A percentile compares a stretch with the other conserved stretches of the same genome.
These are phyloP conservation scores for Globisporangium cystogenes DNA, from an alignment of 352 stramenopile species.

Conservation along the genomic window DNA sequence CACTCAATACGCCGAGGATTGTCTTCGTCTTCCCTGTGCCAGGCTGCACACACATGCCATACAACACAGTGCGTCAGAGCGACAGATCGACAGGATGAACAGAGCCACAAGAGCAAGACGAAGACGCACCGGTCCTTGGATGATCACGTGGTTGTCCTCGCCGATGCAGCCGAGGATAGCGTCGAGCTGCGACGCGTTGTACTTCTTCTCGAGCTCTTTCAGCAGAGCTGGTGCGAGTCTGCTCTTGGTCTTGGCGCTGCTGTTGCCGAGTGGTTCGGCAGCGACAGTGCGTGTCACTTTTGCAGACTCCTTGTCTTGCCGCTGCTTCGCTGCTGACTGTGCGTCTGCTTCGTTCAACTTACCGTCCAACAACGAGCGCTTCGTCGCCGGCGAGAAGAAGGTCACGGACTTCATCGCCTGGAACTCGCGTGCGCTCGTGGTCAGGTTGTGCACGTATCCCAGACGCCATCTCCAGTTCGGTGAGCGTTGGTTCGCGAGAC, in stretches of 20 bases:
- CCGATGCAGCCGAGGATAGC: conserved; percentile 66
- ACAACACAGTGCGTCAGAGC: not conserved
- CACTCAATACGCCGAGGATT: conserved; percentile 65
- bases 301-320: not conserved
- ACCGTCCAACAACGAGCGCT: conserved; percentile 41
- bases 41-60: conserved; percentile 25
- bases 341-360: conserved; percentile 22
- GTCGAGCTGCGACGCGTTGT: conserved; percentile 69
- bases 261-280: not conserved
- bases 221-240: conserved; percentile 39
- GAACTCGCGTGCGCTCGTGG: conserved; percentile 74
- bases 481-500: conserved; percentile 54
- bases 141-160: conserved; percentile 59
- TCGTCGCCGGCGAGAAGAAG: conserved; percentile 46
- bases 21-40: conserved; percentile 84
- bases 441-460: conserved; percentile 68
- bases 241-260: conserved; percentile 8
- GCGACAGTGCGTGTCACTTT: not conserved
- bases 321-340: not conserved
- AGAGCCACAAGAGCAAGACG: not conserved
- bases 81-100: too few species aligned
- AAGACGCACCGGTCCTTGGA: conserved; percentile 70
- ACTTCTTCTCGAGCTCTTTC: conserved; percentile 46
- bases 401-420: conserved; percentile 64
- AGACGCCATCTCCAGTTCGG: conserved; percentile 58